A percentile compares a stretch with the other conserved stretches of the same genome.
phyloP scores from a whole-genome alignment of 768 basidiomycete genomes.

The Dacryopinax spathularia region DNA sequence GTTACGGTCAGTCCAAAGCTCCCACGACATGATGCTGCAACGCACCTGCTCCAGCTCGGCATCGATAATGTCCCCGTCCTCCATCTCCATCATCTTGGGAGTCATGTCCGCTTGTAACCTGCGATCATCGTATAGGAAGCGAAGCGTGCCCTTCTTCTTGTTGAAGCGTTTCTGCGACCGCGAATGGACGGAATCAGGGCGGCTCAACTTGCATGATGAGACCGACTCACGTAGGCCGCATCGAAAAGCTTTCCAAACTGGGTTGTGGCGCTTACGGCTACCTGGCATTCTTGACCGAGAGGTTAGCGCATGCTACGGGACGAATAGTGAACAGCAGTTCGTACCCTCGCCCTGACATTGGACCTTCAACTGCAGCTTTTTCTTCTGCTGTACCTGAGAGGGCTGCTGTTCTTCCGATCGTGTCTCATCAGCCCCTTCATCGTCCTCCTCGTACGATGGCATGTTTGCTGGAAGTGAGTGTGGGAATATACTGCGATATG shows the following conservation, averaged over 20 bases:
- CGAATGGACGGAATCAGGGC: neutral
- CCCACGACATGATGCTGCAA: neutral
- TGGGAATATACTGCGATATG: neutral
- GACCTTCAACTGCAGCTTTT: neutral
- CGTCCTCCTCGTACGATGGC: neutral
- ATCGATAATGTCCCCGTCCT: constrained; percentile 77
- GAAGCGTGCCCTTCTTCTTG: constrained; percentile 2
- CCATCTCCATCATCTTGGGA: constrained; percentile 71
- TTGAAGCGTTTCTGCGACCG: neutral
- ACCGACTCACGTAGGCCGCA: neutral
- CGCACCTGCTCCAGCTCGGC: constrained; percentile 20
- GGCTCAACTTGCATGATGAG: neutral
- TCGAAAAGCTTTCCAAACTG: neutral
- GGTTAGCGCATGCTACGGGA: neutral
- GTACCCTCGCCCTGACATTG: neutral
- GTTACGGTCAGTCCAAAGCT: neutral
- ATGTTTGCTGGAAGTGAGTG: neutral
- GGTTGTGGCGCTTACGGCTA: neutral
- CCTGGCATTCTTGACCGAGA: neutral
- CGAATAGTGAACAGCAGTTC: neutral
- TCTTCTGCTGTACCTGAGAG: neutral
- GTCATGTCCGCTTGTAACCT: constrained; percentile 84
- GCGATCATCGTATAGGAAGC: constrained; percentile 80
- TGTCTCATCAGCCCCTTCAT: neutral
- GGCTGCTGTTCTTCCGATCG: neutral